These are phyloP conservation scores for Fagopyrum tataricum DNA, from an alignment of 148 eudicot genomes.

Conservation along the genomic window DNA sequence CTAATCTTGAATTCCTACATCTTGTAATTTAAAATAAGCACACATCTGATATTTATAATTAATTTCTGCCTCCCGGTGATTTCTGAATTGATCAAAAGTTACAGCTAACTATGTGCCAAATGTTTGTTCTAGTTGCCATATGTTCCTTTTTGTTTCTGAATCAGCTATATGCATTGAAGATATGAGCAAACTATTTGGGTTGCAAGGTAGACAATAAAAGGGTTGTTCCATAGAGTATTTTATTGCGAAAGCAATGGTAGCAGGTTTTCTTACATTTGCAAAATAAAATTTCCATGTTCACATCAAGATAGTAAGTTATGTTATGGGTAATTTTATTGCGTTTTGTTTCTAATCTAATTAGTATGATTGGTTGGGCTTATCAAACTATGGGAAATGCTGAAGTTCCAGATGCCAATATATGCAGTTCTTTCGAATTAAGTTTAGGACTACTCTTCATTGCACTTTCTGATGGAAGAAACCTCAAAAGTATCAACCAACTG, in stretches of 20 bases:
- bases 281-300: background rate
- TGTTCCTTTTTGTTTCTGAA: background rate
- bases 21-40: background rate
- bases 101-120: background rate
- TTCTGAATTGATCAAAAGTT: background rate
- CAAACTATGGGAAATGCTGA: background rate
- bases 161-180: background rate
- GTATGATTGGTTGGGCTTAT: background rate
- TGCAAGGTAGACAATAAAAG: background rate
- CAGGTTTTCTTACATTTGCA: slow-evolving; percentile 2
- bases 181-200: background rate
- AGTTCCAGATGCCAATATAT: background rate
- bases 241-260: background rate
- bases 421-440: background rate
- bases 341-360: background rate
- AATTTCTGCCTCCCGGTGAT: background rate
- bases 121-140: background rate
- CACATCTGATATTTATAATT: background rate
- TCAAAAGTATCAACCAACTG: background rate
- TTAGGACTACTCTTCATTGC: background rate
- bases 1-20: background rate
- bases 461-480: background rate
- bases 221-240: background rate
- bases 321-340: background rate
- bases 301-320: background rate